Percentiles rank a stretch among this genome's conserved stretches.
These are phyloP conservation scores for Calonectria pseudoreteaudii DNA, from an alignment of 2,329 filamentous ascomycete genomes.

Conservation along the genomic window DNA sequence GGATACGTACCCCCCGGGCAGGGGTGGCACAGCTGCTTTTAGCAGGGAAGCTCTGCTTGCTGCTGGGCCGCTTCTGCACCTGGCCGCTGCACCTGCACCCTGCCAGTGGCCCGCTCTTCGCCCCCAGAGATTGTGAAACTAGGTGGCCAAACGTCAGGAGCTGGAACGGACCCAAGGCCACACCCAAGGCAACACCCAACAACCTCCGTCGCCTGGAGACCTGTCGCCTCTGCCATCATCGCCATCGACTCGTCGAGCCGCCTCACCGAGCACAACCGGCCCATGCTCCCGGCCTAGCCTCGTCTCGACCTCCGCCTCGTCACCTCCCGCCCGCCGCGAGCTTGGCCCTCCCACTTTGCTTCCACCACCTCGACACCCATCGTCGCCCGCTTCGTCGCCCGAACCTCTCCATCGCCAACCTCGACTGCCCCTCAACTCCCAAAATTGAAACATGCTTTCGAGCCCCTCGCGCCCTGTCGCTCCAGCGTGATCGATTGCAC, in stretches of 20 bases:
- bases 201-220: slow-evolving; percentile 1
- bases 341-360: not conserved
- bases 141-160: slow-evolving; percentile 18
- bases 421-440: slow-evolving; percentile 22
- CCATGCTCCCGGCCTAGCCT: not conserved
- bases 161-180: slow-evolving; percentile 12
- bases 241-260: not conserved
- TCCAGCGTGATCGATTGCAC: slow-evolving; percentile 37
- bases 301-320: slow-evolving; percentile 16
- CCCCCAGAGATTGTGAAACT: slow-evolving; percentile 25
- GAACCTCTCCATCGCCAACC: slow-evolving; percentile 8
- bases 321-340: not conserved
- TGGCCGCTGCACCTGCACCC: slow-evolving; percentile 10
- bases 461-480: slow-evolving; percentile 38
- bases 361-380: not conserved
- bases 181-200: slow-evolving; percentile 12
- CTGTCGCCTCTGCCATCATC: slow-evolving; percentile 14
- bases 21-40: not conserved
- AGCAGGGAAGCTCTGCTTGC: not conserved
- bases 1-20: slow-evolving; percentile 3
- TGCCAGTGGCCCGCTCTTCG: slow-evolving; percentile 1
- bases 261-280: not conserved
- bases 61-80: slow-evolving; percentile 10
- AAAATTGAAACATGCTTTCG: slow-evolving; percentile 42
- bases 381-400: slow-evolving; percentile 11